phyloP scores from a whole-genome alignment of 805 yeast genomes.

The Priceomyces medius region DNA sequence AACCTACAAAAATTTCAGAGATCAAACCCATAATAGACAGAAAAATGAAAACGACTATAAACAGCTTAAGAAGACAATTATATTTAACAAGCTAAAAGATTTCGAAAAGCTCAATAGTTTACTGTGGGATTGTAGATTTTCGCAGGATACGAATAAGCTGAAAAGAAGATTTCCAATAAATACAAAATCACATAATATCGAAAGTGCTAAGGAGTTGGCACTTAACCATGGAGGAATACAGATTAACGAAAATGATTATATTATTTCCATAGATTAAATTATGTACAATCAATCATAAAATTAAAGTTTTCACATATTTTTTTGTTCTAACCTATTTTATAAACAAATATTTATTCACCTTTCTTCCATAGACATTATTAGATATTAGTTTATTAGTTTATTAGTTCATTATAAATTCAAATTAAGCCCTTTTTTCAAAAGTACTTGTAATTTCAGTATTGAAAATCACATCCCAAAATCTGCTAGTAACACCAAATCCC shows the following conservation, averaged over 20 bases:
- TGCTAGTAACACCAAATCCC: conserved; percentile 94
- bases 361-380: not conserved
- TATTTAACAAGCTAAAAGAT: conserved; percentile 10
- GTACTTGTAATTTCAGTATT: conserved; percentile 69
- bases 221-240: conserved; percentile 12
- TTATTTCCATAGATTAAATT: conserved; percentile 4
- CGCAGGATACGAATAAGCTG: not conserved
- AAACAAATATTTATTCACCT: not conserved
- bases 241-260: conserved; percentile 13
- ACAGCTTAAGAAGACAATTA: conserved; percentile 6
- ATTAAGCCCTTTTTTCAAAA: conserved; percentile 35
- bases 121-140: conserved; percentile 7
- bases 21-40: conserved; percentile 4
- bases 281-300: conserved; percentile 3
- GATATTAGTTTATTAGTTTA: no score
- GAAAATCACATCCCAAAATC: conserved; percentile 92
- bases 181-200: conserved; percentile 2
- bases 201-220: conserved; percentile 6
- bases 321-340: not conserved
- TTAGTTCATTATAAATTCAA: not conserved
- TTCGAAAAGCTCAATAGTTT: conserved; percentile 6
- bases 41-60: conserved; percentile 4
- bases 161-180: conserved; percentile 6
- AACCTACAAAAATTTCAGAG: conserved; percentile 7
- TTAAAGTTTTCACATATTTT: not conserved